phyloP scores from a whole-genome alignment of 2,329 filamentous ascomycete species.

The Myriosclerotinia curreyana region DNA sequence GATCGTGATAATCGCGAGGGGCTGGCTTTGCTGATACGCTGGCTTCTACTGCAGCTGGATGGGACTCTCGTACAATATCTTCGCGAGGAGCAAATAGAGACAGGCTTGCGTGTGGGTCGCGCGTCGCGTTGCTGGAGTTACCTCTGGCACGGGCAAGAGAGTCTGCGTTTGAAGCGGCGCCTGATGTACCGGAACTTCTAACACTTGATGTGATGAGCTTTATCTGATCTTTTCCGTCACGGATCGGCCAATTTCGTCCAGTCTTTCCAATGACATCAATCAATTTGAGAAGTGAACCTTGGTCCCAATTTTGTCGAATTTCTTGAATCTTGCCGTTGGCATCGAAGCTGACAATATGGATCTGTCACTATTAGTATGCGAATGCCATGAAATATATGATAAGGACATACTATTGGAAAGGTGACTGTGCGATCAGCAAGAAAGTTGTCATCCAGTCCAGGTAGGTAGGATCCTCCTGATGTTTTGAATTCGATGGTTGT shows the following conservation, averaged over 20 bases:
- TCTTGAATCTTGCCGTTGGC: constrained; percentile 73
- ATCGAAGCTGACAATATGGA: constrained; percentile 87
- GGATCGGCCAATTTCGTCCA: constrained; percentile 92
- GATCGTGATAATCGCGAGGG: constrained; percentile 65
- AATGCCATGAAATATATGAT: background rate
- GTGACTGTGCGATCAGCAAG: constrained; percentile 75
- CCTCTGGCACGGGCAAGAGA: constrained; percentile 48
- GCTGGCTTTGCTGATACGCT: constrained; percentile 68
- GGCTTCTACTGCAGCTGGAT: constrained; percentile 55
- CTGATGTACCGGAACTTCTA: constrained; percentile 46
- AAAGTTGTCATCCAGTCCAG: constrained; percentile 91
- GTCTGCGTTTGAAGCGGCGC: constrained; percentile 38
- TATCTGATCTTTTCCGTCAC: constrained; percentile 79
- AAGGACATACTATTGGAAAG: constrained; percentile 70
- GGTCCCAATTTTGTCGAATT: constrained; percentile 92
- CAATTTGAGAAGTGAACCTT: constrained; percentile 87
- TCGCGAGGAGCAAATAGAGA: constrained; percentile 72
- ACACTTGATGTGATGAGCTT: constrained; percentile 66
- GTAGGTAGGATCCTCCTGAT: constrained; percentile 82
- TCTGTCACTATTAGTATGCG: constrained; percentile 47
- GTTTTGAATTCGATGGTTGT: constrained; percentile 78
- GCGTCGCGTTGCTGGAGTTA: constrained; percentile 53
- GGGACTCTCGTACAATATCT: constrained; percentile 51
- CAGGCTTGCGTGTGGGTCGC: constrained; percentile 68
- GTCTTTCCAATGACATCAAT: constrained; percentile 89